Conservation (phyloP, 805 yeast genomes). For the Scheffersomyces coipomensis region DNA sequence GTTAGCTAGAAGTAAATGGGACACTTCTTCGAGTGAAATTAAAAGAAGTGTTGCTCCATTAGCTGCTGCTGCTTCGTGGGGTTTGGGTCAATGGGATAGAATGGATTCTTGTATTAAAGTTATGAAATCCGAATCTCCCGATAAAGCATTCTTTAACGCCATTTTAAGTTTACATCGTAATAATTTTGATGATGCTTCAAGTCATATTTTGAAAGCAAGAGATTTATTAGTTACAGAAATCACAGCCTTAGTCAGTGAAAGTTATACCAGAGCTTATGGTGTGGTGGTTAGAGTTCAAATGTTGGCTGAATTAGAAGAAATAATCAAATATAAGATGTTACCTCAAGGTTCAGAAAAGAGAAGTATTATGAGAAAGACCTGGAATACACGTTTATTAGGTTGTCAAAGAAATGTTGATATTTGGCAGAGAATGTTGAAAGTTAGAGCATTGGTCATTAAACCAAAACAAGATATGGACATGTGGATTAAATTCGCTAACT, state of each 20-base stretch:
- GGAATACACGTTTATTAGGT: constrained; percentile 90
- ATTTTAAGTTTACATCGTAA: constrained; percentile 82
- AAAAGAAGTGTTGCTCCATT: constrained; percentile 88
- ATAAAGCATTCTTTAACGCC: constrained; percentile 92
- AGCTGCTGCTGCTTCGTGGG: constrained; percentile 99
- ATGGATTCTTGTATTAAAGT: constrained; percentile 89
- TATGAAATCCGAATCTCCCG: constrained; percentile 91
- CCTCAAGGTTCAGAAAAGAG: constrained; percentile 83
- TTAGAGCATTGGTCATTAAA: constrained; percentile 85
- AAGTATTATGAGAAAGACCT: constrained; percentile 77
- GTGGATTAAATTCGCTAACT: constrained; percentile 97
- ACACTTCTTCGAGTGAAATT: constrained; percentile 64
- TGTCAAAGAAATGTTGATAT: constrained; percentile 97
- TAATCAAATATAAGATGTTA: constrained; percentile 80
- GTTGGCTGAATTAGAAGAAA: constrained; percentile 95
- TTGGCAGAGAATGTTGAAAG: constrained; percentile 96
- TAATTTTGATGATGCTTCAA: constrained; percentile 76
- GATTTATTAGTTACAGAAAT: constrained; percentile 89
- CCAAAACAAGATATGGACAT: constrained; percentile 97
- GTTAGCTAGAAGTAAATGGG: constrained; percentile 86
- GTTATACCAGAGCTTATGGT: constrained; percentile 94
- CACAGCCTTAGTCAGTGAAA: constrained; percentile 91
- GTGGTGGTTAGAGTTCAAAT: constrained; percentile 96
- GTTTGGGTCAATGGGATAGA: constrained; percentile 92
- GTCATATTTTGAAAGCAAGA: constrained; percentile 79